Conservation (phyloP, 495 filamentous ascomycete species). For the Xylaria telfairii region DNA sequence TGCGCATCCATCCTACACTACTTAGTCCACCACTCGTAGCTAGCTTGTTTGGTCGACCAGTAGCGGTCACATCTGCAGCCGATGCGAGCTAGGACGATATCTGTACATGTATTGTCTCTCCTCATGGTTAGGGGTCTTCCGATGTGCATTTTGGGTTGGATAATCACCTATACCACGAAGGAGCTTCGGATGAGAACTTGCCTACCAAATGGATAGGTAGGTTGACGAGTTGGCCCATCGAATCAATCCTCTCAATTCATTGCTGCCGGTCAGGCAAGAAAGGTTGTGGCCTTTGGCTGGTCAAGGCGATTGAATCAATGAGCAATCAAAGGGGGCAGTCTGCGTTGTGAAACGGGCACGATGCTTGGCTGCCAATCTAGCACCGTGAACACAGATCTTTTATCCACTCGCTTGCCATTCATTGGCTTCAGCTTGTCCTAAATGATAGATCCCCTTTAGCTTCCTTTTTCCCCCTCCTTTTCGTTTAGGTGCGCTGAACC, state of each 20-base stretch:
- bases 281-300: not conserved
- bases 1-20: slow-evolving; percentile 22
- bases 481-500: slow-evolving; percentile 24
- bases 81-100: not conserved
- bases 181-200: not conserved
- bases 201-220: not conserved
- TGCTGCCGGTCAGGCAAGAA: not conserved
- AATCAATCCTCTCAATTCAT: not conserved
- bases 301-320: not conserved
- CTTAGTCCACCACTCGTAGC: slow-evolving; percentile 24
- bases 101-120: slow-evolving; percentile 10
- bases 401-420: slow-evolving; percentile 4
- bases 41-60: slow-evolving; percentile 11
- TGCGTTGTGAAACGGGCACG: slow-evolving; percentile 6
- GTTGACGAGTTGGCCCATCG: not conserved
- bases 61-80: slow-evolving; percentile 18
- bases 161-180: not conserved
- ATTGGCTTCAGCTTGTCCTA: slow-evolving; percentile 20
- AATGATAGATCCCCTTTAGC: slow-evolving; percentile 32
- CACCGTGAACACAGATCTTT: slow-evolving; percentile 18
- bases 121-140: slow-evolving; percentile 14
- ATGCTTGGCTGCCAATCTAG: slow-evolving; percentile 13
- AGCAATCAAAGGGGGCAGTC: not conserved
- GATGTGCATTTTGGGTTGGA: slow-evolving; percentile 5
- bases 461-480: slow-evolving; percentile 18